phyloP scores from a whole-genome alignment of 768 basidiomycete genomes.

The Porphyrellus cyaneotinctus region DNA sequence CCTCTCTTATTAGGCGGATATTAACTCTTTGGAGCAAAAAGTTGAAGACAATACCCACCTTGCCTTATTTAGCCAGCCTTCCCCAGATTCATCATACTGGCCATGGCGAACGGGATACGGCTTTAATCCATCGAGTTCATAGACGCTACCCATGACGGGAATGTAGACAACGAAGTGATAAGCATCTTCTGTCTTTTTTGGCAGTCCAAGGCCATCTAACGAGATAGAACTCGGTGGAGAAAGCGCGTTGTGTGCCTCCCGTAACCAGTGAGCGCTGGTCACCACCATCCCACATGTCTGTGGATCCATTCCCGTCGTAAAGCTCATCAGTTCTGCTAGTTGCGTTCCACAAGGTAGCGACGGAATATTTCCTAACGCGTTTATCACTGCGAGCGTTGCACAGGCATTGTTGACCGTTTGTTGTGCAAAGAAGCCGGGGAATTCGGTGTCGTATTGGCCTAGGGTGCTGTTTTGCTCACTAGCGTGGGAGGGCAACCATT shows the following conservation, averaged over 20 bases:
- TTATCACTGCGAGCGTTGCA: constrained; percentile 91
- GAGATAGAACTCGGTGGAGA: constrained; percentile 88
- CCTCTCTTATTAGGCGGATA: constrained; percentile 48
- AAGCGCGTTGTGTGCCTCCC: constrained; percentile 88
- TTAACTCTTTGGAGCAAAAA: constrained; percentile 15
- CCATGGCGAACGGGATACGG: constrained; percentile 77
- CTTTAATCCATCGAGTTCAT: constrained; percentile 93
- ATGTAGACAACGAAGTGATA: constrained; percentile 97
- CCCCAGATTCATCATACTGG: constrained; percentile 56
- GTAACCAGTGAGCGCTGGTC: constrained; percentile 75
- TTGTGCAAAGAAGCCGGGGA: constrained; percentile 88
- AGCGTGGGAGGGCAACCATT: constrained; percentile 69
- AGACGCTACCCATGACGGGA: constrained; percentile 76
- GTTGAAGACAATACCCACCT: constrained; percentile 40
- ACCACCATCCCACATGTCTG: constrained; percentile 78
- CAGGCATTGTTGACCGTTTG: constrained; percentile 97
- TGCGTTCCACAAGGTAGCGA: constrained; percentile 59
- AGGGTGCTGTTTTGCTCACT: constrained; percentile 35
- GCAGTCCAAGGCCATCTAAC: constrained; percentile 74
- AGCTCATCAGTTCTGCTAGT: constrained; percentile 68
- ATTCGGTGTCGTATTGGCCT: constrained; percentile 69
- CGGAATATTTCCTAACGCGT: constrained; percentile 82
- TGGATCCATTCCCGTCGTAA: constrained; percentile 84
- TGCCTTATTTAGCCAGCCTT: constrained; percentile 82
- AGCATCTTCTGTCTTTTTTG: constrained; percentile 71